Evolutionary conservation across 1,284 basidiomycete species (phyloP).

Genomic region (Ceratobasidium theobromae): DNA sequence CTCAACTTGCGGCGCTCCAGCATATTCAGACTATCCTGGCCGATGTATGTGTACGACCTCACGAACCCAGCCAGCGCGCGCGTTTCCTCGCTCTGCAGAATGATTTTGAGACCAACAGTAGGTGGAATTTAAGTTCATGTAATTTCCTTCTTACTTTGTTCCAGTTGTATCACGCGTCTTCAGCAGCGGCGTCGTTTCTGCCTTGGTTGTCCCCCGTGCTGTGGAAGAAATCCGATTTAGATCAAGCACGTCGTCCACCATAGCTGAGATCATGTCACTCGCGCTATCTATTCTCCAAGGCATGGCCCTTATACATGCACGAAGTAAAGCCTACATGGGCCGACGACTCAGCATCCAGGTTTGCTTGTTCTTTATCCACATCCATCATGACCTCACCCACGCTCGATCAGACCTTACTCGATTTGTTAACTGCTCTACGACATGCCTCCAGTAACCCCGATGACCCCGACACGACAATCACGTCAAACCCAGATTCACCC

Average conservation of each 20-base stretch:
- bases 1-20: slow-evolving; percentile 59
- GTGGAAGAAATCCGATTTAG: slow-evolving; percentile 50
- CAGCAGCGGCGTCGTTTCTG: slow-evolving; percentile 27
- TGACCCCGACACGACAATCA: slow-evolving; percentile 40
- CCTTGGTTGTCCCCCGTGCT: not conserved
- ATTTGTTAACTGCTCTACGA: slow-evolving; percentile 27
- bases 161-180: slow-evolving; percentile 61
- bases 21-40: slow-evolving; percentile 62
- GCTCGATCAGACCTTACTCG: not conserved
- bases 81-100: slow-evolving; percentile 67
- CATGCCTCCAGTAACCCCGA: slow-evolving; percentile 19
- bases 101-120: slow-evolving; percentile 75
- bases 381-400: not conserved
- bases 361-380: slow-evolving; percentile 37
- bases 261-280: slow-evolving; percentile 49
- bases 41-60: slow-evolving; percentile 49
- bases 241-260: slow-evolving; percentile 42
- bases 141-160: not conserved
- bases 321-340: slow-evolving; percentile 70
- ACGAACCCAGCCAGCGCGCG: slow-evolving; percentile 48
- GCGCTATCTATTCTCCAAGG: slow-evolving; percentile 76
- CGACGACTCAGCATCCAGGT: slow-evolving; percentile 73
- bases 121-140: slow-evolving; percentile 39
- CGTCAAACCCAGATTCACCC: slow-evolving; percentile 42
- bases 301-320: slow-evolving; percentile 65